Evolutionary conservation across 2,329 filamentous ascomycete genomes (phyloP), one percentile per base, ranked within the genome.

Genomic region (Scedosporium aurantiacum): DNA sequence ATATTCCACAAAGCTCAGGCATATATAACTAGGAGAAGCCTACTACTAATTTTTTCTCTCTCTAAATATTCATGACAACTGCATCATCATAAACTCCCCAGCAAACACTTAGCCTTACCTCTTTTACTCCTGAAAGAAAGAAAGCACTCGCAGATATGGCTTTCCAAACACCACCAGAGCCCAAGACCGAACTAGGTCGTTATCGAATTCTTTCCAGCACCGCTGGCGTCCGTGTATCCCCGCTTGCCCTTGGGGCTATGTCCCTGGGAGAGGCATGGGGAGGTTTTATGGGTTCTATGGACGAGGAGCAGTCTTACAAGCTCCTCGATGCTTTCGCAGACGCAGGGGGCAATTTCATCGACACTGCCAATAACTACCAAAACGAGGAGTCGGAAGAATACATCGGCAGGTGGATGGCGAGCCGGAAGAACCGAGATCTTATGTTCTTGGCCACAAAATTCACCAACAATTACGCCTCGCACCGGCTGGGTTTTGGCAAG

Each of bases 141-240:
- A 47, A 18, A 3, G n/a, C 43, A 54, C 18, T 14, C 25, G n/a
- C 21, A 54, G 50, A 18, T 6, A 54, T 54, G 50, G 50, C 50
- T 25, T 47, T 25, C 16, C 18, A 57, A 16, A 6, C 57, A 73
- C n/a, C 73, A 73, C 2, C 70, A 73, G 60, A 77, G 76, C 40
- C 77, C 32, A 14, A 45, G 16, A 64, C 63, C 18, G 61, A 64
- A 45, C 72, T 90, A 64, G 84, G 78, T 63, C 80, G 83, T 61
- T 87, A 89, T 66, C 83, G 86, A 5, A 72, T 89, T 56, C 79
- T 90, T 10, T 82, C 86, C 1, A 85, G 86, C 12, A 82, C 79
- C 0, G 87, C 88, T 2, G 74, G 73, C 3, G 69, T 80, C 45
- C 71, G 75, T 14, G 76, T 78, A 2, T 77, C 75, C 7, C 76